Percentiles rank a stretch among this genome's conserved stretches.
phyloP scores from a whole-genome alignment of 257 asterid species.

The Cinchona pubescens region DNA sequence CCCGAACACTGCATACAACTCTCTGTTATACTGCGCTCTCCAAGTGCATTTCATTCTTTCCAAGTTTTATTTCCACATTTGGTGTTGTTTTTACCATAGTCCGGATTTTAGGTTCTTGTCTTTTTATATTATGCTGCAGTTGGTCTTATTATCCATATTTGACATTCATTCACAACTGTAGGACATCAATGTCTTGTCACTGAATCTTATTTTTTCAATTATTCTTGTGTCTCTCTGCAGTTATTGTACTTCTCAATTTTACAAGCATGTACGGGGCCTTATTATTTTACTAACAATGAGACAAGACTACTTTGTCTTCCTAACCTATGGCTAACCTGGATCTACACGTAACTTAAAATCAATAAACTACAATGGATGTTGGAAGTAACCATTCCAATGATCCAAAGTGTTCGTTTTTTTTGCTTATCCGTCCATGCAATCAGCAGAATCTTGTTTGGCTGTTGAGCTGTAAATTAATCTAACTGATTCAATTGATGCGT shows the following conservation, averaged over 20 bases:
- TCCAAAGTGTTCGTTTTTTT: neutral
- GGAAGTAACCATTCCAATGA: neutral
- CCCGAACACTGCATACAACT: no score
- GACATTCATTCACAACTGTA: neutral
- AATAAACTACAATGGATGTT: neutral
- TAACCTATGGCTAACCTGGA: neutral
- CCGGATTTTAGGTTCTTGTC: neutral
- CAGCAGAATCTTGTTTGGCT: neutral
- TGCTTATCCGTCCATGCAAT: neutral
- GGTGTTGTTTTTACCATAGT: neutral
- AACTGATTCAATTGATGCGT: neutral
- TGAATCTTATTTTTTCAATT: neutral
- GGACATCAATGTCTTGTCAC: neutral
- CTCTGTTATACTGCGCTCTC: no score
- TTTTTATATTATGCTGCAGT: neutral
- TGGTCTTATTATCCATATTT: neutral
- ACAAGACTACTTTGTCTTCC: neutral
- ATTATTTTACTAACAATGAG: neutral
- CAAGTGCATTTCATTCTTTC: slow-evolving; percentile 1
- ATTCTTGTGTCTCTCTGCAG: neutral
- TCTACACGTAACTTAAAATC: neutral
- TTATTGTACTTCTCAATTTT: neutral
- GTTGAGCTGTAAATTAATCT: neutral
- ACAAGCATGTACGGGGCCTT: neutral
- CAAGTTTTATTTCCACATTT: neutral